Evolutionary conservation across 345 rosid species (phyloP).

Genomic region (Garcia nutans): DNA sequence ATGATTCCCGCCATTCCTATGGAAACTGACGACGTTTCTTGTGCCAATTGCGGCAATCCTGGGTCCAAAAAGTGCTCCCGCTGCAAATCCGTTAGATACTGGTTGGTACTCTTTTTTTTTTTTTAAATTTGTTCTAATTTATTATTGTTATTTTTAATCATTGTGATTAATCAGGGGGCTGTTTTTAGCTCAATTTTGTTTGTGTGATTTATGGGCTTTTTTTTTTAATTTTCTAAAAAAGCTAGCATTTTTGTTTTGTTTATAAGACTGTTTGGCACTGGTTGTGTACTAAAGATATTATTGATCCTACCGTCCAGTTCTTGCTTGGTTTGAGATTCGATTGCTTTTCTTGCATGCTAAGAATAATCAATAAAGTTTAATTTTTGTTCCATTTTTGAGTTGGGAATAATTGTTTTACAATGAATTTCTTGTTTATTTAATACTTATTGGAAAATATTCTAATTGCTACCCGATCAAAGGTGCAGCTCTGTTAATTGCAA

Average conservation of each 20-base stretch:
- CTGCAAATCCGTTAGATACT: slow-evolving; percentile 55
- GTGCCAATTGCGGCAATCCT: slow-evolving; percentile 37
- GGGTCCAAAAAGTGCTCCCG: slow-evolving; percentile 49
- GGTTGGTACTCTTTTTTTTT: slow-evolving; percentile 31
- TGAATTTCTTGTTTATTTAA: neutral
- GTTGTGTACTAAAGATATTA: neutral
- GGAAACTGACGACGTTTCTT: slow-evolving; percentile 19
- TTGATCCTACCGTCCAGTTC: no score
- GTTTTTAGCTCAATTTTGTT: no score
- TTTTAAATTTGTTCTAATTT: no score
- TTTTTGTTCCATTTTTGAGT: neutral
- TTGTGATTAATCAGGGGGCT: neutral
- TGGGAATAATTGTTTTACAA: neutral
- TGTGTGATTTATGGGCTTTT: no score
- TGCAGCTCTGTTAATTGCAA: neutral
- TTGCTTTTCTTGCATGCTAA: no score
- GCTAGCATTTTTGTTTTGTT: no score
- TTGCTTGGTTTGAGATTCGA: no score
- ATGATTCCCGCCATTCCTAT: neutral
- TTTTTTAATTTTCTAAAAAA: neutral
- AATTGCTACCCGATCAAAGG: neutral
- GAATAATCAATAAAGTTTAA: no score
- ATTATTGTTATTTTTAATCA: neutral
- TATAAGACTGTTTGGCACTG: neutral
- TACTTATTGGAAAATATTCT: neutral